Evolutionary conservation across 306 rosid genomes (phyloP), one percentile per base, ranked within the genome.

Genomic region (Quercus aquifolioides): DNA sequence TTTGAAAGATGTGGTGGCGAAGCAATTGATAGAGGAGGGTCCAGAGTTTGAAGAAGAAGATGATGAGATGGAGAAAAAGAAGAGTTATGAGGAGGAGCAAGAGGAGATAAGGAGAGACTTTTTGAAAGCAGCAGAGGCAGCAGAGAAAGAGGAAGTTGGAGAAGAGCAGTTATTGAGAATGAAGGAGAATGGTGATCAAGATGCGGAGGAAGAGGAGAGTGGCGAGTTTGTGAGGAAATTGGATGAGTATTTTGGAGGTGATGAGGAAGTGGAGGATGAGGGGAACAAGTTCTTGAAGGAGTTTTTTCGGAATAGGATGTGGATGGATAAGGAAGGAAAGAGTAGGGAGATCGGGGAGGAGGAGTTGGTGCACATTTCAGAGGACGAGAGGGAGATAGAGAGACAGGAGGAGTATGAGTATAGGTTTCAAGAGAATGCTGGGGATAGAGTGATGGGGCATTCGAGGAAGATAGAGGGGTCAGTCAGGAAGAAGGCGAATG

Each of bases 351-450:
- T 85, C 31, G 86, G 51, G 57, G 90, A 87, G 60, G 97, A 89
- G n/a, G 94, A 90, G 31, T 77, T 91, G 88, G 76, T 84, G 77
- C 78, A 56, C 77, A 55, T 95, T 59, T 88, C 92, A 0, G 92
- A 94, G 54, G 97, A 90, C 58, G 98, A 95, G 71, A 84, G 80
- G 73, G 90, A 86, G 83, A 83, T 92, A 3, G 93, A 91, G 80
- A 86, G 80, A 80, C 94, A 90, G 71, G 98, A 93, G 92, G 98
- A 89, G 81, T 91, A 87, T 9, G 97, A 95, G 86, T 84, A 85
- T 67, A 83, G 94, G 67, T 93, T 83, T 84, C 98, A 95, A 80
- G 98, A 93, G 84, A 90, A 89, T 83, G 86, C 55, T 1, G 94
- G 90, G 46, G 99, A 95, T 80, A 83, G 87, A 67, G 89, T 95